Base-by-base conservation (phyloP, 441 rosid species). In the Euphorbia corollata region DNA sequence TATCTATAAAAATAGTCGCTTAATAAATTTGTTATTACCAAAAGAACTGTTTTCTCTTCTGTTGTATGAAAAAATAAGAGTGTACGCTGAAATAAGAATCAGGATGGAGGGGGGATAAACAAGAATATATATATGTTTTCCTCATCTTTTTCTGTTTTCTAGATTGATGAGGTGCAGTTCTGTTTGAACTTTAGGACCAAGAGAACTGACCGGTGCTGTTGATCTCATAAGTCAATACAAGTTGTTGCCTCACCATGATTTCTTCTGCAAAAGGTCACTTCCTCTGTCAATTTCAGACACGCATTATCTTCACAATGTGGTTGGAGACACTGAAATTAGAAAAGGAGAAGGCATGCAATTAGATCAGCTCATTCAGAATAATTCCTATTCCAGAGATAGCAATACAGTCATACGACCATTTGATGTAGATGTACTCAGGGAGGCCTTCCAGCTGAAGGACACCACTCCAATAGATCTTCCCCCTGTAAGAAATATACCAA, bases 201-300 rank as follows among this genome's bases (percentile, higher is more conserved):
- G 91, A 75, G 99, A 93, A 80, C 74, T 86, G 72, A 84, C 93
- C 63, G 97, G 99, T 71, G 88, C 93, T 53, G 80, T 82, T 71
- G 99, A 93, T 80, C 96, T 93, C 65, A 84, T 93, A 58, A 85
- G 80, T 64, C 96, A 84, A 41, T 91, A 75, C 85, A 91, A 93
- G 81, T 66, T 93, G 76, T 73, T 84, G 75, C 85, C 92, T 32
- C 97, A 91, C 75, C 89, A 88, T 65, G 94, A 91, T 5, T 91
- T 85, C 79, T 94, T 94, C 75, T 94, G 99, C 88, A 91, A 91
- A 88, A 78, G 86, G 67, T 74, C 93, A 39, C 91, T 87, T 73
- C 99, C 97, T 7, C 63, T 83, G 66, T 85, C 97, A 57, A 80
- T 94, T 68, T 78, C 96, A 38, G 99, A 89, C 68, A 82, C 97